Evolutionary conservation across 805 yeast genomes (phyloP).

Genomic region (Pichia pseudocactophila): DNA sequence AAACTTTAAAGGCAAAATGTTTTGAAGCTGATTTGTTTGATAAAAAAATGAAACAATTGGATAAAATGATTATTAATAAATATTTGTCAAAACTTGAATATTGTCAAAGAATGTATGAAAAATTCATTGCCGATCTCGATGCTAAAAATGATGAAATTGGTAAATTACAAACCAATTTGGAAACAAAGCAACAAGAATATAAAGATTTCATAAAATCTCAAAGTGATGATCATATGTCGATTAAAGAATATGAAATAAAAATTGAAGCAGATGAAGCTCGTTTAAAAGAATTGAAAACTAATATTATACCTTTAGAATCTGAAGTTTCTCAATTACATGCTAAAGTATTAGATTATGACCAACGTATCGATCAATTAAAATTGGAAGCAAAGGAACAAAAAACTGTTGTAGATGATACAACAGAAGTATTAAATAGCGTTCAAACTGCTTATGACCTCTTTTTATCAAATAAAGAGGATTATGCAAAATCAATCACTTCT

Average conservation of each 20-base stretch:
- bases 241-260: slow-evolving; percentile 32
- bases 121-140: slow-evolving; percentile 26
- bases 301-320: slow-evolving; percentile 54
- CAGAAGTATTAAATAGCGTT: slow-evolving; percentile 37
- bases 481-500: slow-evolving; percentile 10
- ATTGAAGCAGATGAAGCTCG: slow-evolving; percentile 35
- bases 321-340: slow-evolving; percentile 40
- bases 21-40: slow-evolving; percentile 63
- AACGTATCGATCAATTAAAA: slow-evolving; percentile 40
- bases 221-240: slow-evolving; percentile 36
- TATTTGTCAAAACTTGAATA: slow-evolving; percentile 62
- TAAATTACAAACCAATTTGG: slow-evolving; percentile 11
- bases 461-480: slow-evolving; percentile 6
- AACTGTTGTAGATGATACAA: slow-evolving; percentile 31
- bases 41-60: slow-evolving; percentile 40
- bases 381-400: slow-evolving; percentile 48
- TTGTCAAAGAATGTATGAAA: slow-evolving; percentile 34
- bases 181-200: slow-evolving; percentile 24
- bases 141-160: slow-evolving; percentile 32
- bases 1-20: slow-evolving; percentile 69
- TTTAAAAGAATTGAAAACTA: slow-evolving; percentile 15
- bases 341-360: slow-evolving; percentile 38
- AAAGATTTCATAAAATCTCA: slow-evolving; percentile 30
- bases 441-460: slow-evolving; percentile 18
- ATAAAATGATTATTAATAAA: slow-evolving; percentile 36